phyloP scores from a whole-genome alignment of 2,329 filamentous ascomycete genomes.

The Aureobasidium sp. region DNA sequence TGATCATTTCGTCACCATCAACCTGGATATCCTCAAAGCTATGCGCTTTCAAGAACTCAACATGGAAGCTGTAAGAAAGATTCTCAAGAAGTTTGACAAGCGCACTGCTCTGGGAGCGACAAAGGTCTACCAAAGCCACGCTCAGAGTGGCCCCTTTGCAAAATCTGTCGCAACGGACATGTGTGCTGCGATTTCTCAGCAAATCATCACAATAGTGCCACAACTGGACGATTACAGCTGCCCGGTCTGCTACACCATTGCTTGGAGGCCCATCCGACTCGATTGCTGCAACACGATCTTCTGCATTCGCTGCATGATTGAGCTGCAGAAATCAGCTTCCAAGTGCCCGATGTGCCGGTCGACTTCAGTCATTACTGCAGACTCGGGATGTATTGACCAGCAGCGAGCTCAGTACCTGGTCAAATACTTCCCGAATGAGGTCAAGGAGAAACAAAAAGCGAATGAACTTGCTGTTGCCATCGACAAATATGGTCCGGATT shows the following conservation, averaged over 20 bases:
- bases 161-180: conserved; percentile 66
- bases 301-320: conserved; percentile 76
- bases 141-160: conserved; percentile 54
- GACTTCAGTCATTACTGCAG: conserved; percentile 63
- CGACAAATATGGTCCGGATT: conserved; percentile 30
- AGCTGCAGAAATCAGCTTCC: conserved; percentile 64
- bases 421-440: conserved; percentile 72
- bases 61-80: conserved; percentile 68
- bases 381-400: conserved; percentile 61
- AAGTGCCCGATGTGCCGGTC: conserved; percentile 71
- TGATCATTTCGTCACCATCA: conserved; percentile 63
- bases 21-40: conserved; percentile 67
- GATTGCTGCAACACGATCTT: conserved; percentile 66
- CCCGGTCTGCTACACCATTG: conserved; percentile 70
- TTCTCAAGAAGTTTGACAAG: conserved; percentile 90
- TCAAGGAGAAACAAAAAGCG: conserved; percentile 50
- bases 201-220: conserved; percentile 67
- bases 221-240: conserved; percentile 80
- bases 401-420: conserved; percentile 63
- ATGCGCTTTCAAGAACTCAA: conserved; percentile 83
- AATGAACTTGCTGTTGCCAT: conserved; percentile 71
- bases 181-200: conserved; percentile 64
- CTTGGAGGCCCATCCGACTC: conserved; percentile 74
- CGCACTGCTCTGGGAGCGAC: conserved; percentile 67
- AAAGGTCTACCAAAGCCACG: conserved; percentile 37